These are phyloP conservation scores for Colletotrichum viniferum DNA, from an alignment of 2,329 filamentous ascomycete species.

Conservation along the genomic window DNA sequence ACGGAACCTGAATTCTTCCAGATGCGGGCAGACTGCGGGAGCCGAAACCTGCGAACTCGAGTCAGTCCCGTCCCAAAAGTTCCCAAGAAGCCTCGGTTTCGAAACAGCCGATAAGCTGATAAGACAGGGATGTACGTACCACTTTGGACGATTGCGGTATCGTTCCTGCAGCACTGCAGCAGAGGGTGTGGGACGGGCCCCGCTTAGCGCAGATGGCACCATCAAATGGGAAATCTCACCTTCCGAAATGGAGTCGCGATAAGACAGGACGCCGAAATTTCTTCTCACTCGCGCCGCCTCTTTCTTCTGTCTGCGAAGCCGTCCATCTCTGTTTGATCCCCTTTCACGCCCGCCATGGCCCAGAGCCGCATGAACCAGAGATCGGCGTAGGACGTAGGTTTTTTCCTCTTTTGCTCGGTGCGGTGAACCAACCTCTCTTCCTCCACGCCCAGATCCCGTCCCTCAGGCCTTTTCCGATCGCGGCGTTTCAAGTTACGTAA, in stretches of 20 bases:
- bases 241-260: conserved; percentile 12
- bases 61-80: not conserved
- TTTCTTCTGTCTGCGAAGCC: not conserved
- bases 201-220: conserved; percentile 17
- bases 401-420: not conserved
- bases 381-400: not conserved
- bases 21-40: not conserved
- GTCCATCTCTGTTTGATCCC: not conserved
- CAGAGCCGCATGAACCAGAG: not conserved
- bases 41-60: not conserved
- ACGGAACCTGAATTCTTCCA: not conserved
- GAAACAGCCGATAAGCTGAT: not conserved
- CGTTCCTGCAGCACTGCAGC: not conserved
- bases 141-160: not conserved
- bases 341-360: not conserved
- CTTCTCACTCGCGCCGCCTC: not conserved
- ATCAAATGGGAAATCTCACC: conserved; percentile 20
- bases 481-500: not conserved
- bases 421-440: not conserved
- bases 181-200: conserved; percentile 10
- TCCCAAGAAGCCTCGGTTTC: not conserved
- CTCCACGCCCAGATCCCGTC: not conserved
- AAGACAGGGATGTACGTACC: not conserved
- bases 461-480: not conserved
- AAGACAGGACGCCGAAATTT: not conserved